phyloP scores from a whole-genome alignment of 768 basidiomycete species.

The Amanita subjunquillea region DNA sequence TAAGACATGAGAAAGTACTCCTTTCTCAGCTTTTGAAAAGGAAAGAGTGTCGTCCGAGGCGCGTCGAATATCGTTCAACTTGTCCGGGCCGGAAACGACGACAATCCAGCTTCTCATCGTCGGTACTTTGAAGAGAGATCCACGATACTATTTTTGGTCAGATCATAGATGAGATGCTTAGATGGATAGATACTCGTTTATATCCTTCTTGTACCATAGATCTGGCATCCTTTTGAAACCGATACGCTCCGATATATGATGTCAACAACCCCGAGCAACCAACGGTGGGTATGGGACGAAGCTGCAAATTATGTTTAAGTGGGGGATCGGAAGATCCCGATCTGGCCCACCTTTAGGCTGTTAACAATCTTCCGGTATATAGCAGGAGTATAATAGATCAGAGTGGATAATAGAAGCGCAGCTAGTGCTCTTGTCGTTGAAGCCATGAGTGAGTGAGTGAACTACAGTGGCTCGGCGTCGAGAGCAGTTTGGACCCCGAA shows the following conservation, averaged over 20 bases:
- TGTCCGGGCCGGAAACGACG: constrained; percentile 25
- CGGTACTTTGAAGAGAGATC: constrained; percentile 30
- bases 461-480: too few relatives aligned
- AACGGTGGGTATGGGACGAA: neutral
- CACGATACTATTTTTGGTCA: constrained; percentile 11
- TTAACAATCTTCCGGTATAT: too few relatives aligned
- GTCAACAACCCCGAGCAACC: neutral
- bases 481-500: too few relatives aligned
- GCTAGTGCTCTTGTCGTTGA: too few relatives aligned
- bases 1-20: neutral
- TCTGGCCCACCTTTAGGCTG: too few relatives aligned
- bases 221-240: constrained; percentile 13
- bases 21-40: constrained; percentile 24
- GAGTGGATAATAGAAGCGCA: too few relatives aligned
- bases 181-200: constrained; percentile 14
- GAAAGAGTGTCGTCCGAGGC: constrained; percentile 35
- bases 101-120: constrained; percentile 34
- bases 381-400: too few relatives aligned
- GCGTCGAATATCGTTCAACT: constrained; percentile 35
- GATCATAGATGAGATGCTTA: neutral
- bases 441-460: too few relatives aligned
- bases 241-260: constrained; percentile 3
- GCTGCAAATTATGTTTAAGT: neutral
- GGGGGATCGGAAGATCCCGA: too few relatives aligned
- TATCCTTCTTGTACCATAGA: constrained; percentile 22